These are phyloP conservation scores for Amesomyces nigricolor DNA, from an alignment of 2,329 filamentous ascomycete species.

Conservation along the genomic window DNA sequence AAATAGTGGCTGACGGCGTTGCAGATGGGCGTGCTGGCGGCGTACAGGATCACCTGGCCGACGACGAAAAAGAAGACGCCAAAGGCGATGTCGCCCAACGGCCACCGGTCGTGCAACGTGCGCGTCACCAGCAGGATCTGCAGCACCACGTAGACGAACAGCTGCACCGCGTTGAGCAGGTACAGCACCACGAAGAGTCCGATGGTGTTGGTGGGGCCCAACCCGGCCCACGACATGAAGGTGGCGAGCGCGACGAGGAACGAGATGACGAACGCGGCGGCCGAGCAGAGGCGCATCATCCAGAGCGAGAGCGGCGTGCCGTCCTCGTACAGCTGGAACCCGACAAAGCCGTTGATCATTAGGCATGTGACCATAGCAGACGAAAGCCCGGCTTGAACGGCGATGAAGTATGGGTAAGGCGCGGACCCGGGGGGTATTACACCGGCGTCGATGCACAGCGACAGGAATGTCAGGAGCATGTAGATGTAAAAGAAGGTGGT, in stretches of 20 bases:
- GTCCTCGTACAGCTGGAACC: conserved; percentile 97
- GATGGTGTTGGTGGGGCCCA: conserved; percentile 78
- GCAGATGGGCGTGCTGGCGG: conserved; percentile 81
- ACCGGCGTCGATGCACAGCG: conserved; percentile 85
- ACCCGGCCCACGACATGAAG: conserved; percentile 84
- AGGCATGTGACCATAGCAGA: conserved; percentile 85
- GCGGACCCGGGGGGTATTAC: conserved; percentile 78
- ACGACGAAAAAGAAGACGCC: conserved; percentile 86
- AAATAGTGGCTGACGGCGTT: conserved; percentile 81
- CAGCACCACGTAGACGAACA: conserved; percentile 79
- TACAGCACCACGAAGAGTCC: conserved; percentile 91
- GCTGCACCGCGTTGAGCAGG: conserved; percentile 79
- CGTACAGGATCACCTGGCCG: conserved; percentile 89
- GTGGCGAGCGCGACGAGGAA: conserved; percentile 86
- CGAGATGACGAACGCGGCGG: conserved; percentile 76
- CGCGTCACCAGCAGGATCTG: conserved; percentile 84
- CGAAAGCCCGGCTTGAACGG: conserved; percentile 75
- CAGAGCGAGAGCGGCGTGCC: conserved; percentile 90
- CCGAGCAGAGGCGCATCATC: conserved; percentile 75
- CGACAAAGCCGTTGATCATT: conserved; percentile 95
- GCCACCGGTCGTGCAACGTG: conserved; percentile 93
- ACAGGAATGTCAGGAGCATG: conserved; percentile 81
- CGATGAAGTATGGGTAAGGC: conserved; percentile 86
- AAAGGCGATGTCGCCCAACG: conserved; percentile 84
- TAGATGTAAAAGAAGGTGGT: conserved; percentile 97